Percentiles rank a stretch among this genome's conserved stretches.
Evolutionary conservation across 2,329 filamentous ascomycete species (phyloP).

Genomic region (Chaetothyriales sp.): DNA sequence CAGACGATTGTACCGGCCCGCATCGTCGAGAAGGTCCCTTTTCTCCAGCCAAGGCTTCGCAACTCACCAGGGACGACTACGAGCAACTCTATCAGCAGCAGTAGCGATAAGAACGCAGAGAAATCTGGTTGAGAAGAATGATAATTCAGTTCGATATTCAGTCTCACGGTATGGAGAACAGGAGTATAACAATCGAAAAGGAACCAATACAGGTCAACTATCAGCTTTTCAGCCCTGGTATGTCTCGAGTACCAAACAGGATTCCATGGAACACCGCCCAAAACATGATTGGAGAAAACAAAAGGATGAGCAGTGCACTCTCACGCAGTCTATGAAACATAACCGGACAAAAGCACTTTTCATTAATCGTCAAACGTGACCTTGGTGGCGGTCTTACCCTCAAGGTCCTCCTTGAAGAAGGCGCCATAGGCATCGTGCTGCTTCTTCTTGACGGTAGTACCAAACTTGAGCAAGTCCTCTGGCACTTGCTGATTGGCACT

Average conservation of each 20-base stretch:
- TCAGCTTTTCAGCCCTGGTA: neutral
- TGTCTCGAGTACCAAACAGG: no score
- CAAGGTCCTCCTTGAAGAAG: constrained; percentile 83
- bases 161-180: neutral
- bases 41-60: constrained; percentile 20
- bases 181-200: neutral
- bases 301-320: neutral
- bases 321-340: neutral
- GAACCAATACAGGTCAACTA: neutral
- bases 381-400: constrained; percentile 72
- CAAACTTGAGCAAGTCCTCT: constrained; percentile 83
- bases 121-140: neutral
- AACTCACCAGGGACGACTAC: neutral
- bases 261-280: constrained; percentile 1
- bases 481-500: constrained; percentile 85
- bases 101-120: neutral
- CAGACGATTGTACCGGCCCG: constrained; percentile 10
- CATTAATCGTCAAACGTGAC: constrained; percentile 62
- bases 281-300: constrained; percentile 6
- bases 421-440: constrained; percentile 85
- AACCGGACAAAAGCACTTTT: neutral
- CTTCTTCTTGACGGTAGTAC: constrained; percentile 98
- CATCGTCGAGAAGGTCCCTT: constrained; percentile 11
- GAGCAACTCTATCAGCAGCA: neutral
- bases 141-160: neutral